phyloP scores from a whole-genome alignment of 192 early-diverging fungal genomes.

The Podila verticillata region DNA sequence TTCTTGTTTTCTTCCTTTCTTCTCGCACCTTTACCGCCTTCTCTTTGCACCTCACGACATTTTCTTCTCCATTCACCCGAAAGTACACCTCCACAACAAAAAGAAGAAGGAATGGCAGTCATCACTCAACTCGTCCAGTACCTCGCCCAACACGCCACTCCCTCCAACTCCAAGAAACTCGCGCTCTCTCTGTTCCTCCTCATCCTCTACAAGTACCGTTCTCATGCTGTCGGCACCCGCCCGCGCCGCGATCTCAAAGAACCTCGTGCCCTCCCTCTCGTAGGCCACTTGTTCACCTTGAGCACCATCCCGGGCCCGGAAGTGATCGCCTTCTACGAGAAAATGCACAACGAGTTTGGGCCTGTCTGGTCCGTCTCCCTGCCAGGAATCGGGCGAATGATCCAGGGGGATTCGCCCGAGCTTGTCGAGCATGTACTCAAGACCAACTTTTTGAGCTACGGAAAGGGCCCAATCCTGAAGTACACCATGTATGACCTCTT shows the following conservation, averaged over 20 bases:
- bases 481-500: constrained; percentile 7
- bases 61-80: too few species aligned
- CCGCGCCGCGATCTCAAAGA: constrained; percentile 21
- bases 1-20: too few species aligned
- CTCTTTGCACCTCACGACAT: background rate
- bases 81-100: too few species aligned
- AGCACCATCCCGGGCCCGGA: constrained; percentile 11
- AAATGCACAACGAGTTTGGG: constrained; percentile 12
- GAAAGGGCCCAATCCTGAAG: constrained; percentile 7
- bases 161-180: constrained; percentile 10
- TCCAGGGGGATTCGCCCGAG: constrained; percentile 18
- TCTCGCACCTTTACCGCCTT: too few species aligned
- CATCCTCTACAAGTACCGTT: constrained; percentile 23
- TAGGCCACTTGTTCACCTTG: constrained; percentile 15
- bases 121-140: background rate
- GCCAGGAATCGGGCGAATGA: constrained; percentile 18
- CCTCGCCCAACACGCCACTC: background rate
- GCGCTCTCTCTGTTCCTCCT: background rate
- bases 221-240: constrained; percentile 21
- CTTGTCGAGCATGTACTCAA: constrained; percentile 24
- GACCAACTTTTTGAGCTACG: constrained; percentile 37
- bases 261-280: constrained; percentile 13
- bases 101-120: background rate
- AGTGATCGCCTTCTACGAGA: constrained; percentile 15
- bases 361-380: constrained; percentile 25